These are phyloP conservation scores for Rhodotorula mucilaginosa DNA, from an alignment of 1,284 basidiomycete species.

Conservation along the genomic window DNA sequence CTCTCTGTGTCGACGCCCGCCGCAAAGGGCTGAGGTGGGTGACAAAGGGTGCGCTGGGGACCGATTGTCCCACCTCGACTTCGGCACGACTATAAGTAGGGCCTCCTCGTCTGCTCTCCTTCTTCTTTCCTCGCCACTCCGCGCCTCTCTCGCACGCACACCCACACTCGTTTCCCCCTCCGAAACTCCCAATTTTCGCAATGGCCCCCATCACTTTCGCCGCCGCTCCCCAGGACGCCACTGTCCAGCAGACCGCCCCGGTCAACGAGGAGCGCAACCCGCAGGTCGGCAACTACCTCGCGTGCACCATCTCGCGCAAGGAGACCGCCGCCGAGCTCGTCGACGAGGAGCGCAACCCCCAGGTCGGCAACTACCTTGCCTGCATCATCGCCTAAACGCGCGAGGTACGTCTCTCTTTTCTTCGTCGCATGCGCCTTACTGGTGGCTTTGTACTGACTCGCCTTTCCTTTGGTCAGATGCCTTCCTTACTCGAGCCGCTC, in stretches of 20 bases:
- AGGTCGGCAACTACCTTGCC: slow-evolving; percentile 5
- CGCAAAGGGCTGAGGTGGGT: neutral
- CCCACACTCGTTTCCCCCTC: neutral
- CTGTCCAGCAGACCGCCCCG: neutral
- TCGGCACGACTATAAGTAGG: neutral
- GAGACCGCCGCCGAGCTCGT: neutral
- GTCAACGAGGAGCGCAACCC: slow-evolving; percentile 16
- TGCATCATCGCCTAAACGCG: slow-evolving; percentile 5
- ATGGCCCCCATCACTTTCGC: slow-evolving; percentile 15
- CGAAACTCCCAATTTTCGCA: neutral
- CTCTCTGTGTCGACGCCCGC: neutral
- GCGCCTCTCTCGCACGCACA: neutral
- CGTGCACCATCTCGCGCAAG: slow-evolving; percentile 4
- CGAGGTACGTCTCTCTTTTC: neutral
- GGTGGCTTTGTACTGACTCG: too few relatives aligned
- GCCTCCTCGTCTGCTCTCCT: too few relatives aligned
- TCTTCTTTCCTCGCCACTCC: too few relatives aligned
- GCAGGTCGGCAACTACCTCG: slow-evolving; percentile 1
- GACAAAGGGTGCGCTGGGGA: neutral
- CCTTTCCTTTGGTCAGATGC: too few relatives aligned
- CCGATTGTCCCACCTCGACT: neutral
- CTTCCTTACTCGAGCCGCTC: too few relatives aligned
- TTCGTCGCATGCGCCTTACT: neutral
- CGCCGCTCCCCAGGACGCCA: slow-evolving; percentile 1
- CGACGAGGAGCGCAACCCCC: slow-evolving; percentile 12